A percentile compares a stretch with the other conserved stretches of the same genome.
Evolutionary conservation across 1,139 yeast species (phyloP).

Genomic region (Sugiyamaella sp.): DNA sequence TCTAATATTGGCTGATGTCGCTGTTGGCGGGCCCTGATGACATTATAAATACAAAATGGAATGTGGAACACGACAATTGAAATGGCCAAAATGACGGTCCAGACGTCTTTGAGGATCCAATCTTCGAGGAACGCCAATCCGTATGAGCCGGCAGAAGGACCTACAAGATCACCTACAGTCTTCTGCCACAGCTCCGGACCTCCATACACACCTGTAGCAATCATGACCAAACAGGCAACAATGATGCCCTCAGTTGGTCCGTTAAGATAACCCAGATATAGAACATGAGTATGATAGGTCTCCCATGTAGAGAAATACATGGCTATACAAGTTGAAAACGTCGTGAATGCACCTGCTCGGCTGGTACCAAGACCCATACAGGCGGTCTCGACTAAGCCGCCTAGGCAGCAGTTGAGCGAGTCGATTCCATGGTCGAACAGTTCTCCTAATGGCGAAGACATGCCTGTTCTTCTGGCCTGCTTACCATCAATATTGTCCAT

Average conservation of each 20-base stretch:
- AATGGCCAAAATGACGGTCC: slow-evolving; percentile 47
- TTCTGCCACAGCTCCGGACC: slow-evolving; percentile 65
- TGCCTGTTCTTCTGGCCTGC: slow-evolving; percentile 77
- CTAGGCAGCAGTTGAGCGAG: slow-evolving; percentile 62
- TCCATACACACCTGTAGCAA: slow-evolving; percentile 54
- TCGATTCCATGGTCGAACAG: slow-evolving; percentile 81
- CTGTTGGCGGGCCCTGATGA: slow-evolving; percentile 53
- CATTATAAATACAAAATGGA: slow-evolving; percentile 58
- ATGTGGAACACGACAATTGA: slow-evolving; percentile 55
- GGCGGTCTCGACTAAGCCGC: slow-evolving; percentile 46
- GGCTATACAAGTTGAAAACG: slow-evolving; percentile 67
- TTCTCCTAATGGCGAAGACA: slow-evolving; percentile 79
- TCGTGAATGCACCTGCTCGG: slow-evolving; percentile 51
- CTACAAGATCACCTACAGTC: slow-evolving; percentile 33
- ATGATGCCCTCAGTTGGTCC: slow-evolving; percentile 85
- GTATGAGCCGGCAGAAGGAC: slow-evolving; percentile 10
- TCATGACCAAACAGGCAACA: slow-evolving; percentile 57
- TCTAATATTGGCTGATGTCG: slow-evolving; percentile 53
- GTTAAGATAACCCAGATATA: slow-evolving; percentile 66
- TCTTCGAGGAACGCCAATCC: slow-evolving; percentile 33
- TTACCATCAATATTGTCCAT: slow-evolving; percentile 86
- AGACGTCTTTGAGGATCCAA: slow-evolving; percentile 41
- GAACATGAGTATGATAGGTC: slow-evolving; percentile 73
- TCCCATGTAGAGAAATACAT: slow-evolving; percentile 82
- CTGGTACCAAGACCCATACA: slow-evolving; percentile 48